These are phyloP conservation scores for Aegilops longissima DNA, from an alignment of 176 grass and related monocot genomes.

Conservation along the genomic window DNA sequence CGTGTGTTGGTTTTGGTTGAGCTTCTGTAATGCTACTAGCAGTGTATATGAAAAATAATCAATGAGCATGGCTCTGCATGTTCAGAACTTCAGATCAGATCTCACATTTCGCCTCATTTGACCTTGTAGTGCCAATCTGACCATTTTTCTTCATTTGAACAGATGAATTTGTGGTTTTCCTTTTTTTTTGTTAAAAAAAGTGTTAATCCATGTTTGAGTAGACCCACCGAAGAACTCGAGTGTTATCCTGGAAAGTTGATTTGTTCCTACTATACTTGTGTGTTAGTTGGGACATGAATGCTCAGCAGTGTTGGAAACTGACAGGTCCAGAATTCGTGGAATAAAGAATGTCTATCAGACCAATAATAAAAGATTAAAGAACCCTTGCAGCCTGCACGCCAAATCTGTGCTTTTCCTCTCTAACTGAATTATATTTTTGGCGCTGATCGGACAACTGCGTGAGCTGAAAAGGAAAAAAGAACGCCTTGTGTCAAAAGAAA, in stretches of 20 bases:
- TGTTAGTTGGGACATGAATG: conserved; percentile 23
- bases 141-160: neutral
- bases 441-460: neutral
- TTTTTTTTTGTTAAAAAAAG: no score
- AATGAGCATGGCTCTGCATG: neutral
- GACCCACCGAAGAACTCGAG: no score
- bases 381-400: neutral
- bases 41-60: conserved; percentile 44
- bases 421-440: neutral
- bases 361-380: neutral
- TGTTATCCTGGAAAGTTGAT: conserved; percentile 7
- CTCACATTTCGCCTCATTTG: neutral
- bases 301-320: neutral
- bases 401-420: neutral
- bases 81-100: conserved; percentile 1
- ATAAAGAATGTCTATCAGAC: neutral
- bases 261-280: neutral
- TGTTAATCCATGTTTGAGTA: no score
- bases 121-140: neutral
- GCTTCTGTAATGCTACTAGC: neutral
- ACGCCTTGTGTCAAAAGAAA: no score
- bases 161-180: neutral
- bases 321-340: neutral
- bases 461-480: neutral
- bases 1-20: neutral